phyloP scores from a whole-genome alignment of 2,329 filamentous ascomycete genomes.

The Clonostachys solani region DNA sequence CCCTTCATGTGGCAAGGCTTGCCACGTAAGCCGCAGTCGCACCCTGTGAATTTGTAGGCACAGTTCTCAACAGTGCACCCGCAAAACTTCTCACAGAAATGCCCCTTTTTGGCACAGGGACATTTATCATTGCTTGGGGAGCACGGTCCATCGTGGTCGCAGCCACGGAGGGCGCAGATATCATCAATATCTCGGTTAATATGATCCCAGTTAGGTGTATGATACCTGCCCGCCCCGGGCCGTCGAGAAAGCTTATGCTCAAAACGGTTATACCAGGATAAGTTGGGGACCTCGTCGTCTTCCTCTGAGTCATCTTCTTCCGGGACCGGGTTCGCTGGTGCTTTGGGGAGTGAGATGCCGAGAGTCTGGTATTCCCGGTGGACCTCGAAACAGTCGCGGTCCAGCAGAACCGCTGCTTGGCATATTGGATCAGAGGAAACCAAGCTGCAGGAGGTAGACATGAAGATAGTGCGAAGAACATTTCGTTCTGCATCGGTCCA shows the following conservation, averaged over 20 bases:
- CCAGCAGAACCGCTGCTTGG: constrained; percentile 42
- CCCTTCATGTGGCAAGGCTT: constrained; percentile 58
- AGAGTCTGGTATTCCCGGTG: constrained; percentile 20
- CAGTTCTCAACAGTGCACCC: constrained; percentile 56
- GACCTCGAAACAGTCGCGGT: constrained; percentile 49
- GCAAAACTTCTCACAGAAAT: constrained; percentile 73
- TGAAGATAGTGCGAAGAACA: constrained; percentile 41
- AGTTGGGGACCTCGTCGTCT: constrained; percentile 26
- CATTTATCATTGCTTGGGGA: constrained; percentile 45
- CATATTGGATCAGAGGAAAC: constrained; percentile 39
- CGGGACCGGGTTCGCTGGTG: constrained; percentile 16
- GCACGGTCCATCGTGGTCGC: constrained; percentile 67
- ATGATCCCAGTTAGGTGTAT: constrained; percentile 47
- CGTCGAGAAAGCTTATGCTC: constrained; percentile 39
- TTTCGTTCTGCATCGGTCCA: constrained; percentile 47
- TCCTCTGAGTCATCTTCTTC: not conserved
- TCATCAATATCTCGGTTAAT: constrained; percentile 52
- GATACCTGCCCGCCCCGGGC: not conserved
- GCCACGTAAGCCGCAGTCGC: constrained; percentile 49
- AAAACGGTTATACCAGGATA: constrained; percentile 53
- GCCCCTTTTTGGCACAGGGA: constrained; percentile 53
- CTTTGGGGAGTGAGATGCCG: not conserved
- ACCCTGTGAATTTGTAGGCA: constrained; percentile 62
- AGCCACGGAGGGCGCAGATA: constrained; percentile 22
- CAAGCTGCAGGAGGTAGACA: constrained; percentile 33